Base-by-base conservation (phyloP, 768 basidiomycete species). In the Pholiota microspora region DNA sequence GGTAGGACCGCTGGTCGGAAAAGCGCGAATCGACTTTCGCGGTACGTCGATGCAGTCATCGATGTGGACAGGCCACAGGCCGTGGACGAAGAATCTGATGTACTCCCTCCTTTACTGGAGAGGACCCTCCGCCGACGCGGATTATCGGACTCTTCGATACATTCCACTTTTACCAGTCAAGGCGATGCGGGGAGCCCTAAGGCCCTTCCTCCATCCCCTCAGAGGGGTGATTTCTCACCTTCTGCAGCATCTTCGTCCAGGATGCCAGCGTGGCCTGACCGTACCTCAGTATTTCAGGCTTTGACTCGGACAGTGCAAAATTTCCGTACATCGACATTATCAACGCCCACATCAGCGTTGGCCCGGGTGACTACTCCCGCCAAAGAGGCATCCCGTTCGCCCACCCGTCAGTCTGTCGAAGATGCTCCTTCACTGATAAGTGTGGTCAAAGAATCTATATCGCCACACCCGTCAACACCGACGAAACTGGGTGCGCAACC, bases 81-180 rank as follows among this genome's bases (percentile, higher is more conserved):
- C 13, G 57, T 67, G 9, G 72, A 75, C 31, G 71, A 68, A 34
- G 79, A 73, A 57, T 64, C 72, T 18, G 75, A 82, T 56, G 59
- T 66, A 25, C 55, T 81, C 34, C 73, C 78, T 3, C 76, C 86
- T n/a, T 68, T 92, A 13, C 70, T 85, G 23, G 78, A 88, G 45
- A 83, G 84, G 18, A 83, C 85, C 15, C 73, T 94, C 6, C 82
- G 84, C 34, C 80, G 88, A 25, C 81, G 95, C 51, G 93, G 94
- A 2, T 69, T 97, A 47, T 93, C 91, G 1, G 96, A 98, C 67
- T 95, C 94, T 0, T 95, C 92, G 1, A 94, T 98, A 56, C 90
- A 86, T 57, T 88, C 92, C 3, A 92, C 92, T 0, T 96, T 90
- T 70, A 73, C 84, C 56, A 77, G 71, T 51, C 81, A 88, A 45